Percentiles rank a stretch among this genome's conserved stretches.
These are phyloP conservation scores for Ceratobasidium sp. DNA, from an alignment of 1,284 basidiomycete genomes.

Conservation along the genomic window DNA sequence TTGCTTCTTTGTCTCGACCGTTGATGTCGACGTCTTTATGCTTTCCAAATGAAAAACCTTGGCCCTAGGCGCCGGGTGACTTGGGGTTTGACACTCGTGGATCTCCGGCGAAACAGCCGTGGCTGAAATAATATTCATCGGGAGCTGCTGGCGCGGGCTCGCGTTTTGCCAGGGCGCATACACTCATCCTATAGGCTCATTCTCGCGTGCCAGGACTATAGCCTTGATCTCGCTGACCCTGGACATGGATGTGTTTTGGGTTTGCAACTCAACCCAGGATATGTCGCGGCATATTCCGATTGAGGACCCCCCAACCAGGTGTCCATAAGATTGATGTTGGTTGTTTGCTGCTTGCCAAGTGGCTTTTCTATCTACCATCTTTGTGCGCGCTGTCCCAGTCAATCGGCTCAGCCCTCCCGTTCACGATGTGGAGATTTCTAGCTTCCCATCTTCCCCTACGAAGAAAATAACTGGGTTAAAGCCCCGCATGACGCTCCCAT, in stretches of 20 bases:
- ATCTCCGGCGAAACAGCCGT: too few relatives aligned
- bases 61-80: slow-evolving; percentile 6
- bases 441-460: slow-evolving; percentile 42
- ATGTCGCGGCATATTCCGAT: slow-evolving; percentile 43
- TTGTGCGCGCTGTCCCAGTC: slow-evolving; percentile 37
- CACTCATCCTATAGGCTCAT: slow-evolving; percentile 7
- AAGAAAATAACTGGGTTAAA: slow-evolving; percentile 41
- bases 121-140: slow-evolving; percentile 22
- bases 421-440: slow-evolving; percentile 35
- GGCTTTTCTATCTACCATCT: slow-evolving; percentile 45
- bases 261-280: slow-evolving; percentile 24
- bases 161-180: neutral
- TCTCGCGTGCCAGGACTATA: slow-evolving; percentile 5
- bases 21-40: slow-evolving; percentile 1
- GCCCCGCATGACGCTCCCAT: slow-evolving; percentile 41
- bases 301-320: slow-evolving; percentile 26
- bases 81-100: neutral
- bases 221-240: slow-evolving; percentile 40
- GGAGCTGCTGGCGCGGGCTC: neutral
- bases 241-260: slow-evolving; percentile 41
- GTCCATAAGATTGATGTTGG: slow-evolving; percentile 39
- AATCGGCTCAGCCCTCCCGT: slow-evolving; percentile 38
- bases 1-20: slow-evolving; percentile 20
- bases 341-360: slow-evolving; percentile 28
- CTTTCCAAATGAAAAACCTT: slow-evolving; percentile 20